These are phyloP conservation scores for Apiotrichum gamsii DNA, from an alignment of 1,284 basidiomycete species.

Conservation along the genomic window DNA sequence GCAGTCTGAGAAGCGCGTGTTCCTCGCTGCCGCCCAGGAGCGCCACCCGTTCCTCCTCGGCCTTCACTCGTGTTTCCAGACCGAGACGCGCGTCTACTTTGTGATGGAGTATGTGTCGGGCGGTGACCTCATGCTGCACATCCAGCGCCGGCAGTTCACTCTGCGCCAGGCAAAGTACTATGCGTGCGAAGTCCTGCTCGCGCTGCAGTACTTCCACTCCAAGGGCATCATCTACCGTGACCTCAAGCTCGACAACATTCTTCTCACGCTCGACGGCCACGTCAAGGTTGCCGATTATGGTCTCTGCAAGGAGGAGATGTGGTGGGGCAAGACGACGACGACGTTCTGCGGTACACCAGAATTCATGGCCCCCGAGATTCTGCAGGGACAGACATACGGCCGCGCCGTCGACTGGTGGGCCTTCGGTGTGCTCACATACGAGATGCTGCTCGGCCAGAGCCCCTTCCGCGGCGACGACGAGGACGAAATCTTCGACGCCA, in stretches of 20 bases:
- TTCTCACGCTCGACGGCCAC: conserved; percentile 93
- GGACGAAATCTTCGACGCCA: conserved; percentile 99
- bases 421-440: conserved; percentile 96
- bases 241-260: conserved; percentile 96
- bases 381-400: conserved; percentile 95
- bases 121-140: conserved; percentile 75
- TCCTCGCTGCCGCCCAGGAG: conserved; percentile 90
- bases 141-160: conserved; percentile 73
- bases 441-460: conserved; percentile 97
- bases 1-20: conserved; percentile 98
- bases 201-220: conserved; percentile 95
- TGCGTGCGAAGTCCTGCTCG: conserved; percentile 93
- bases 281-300: conserved; percentile 99
- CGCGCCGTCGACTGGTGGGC: conserved; percentile 99
- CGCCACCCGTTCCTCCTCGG: conserved; percentile 96
- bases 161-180: conserved; percentile 92
- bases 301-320: conserved; percentile 99
- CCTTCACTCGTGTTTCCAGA: conserved; percentile 99
- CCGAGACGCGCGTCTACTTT: conserved; percentile 90
- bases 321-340: conserved; percentile 91
- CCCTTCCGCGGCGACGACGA: conserved; percentile 99
- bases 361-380: conserved; percentile 99
- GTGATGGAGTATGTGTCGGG: conserved; percentile 74
- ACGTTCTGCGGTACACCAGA: conserved; percentile 99
- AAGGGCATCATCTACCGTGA: conserved; percentile 94